Evolutionary conservation across 1,284 basidiomycete species (phyloP).

Genomic region (Fomitiporia mediterranea): DNA sequence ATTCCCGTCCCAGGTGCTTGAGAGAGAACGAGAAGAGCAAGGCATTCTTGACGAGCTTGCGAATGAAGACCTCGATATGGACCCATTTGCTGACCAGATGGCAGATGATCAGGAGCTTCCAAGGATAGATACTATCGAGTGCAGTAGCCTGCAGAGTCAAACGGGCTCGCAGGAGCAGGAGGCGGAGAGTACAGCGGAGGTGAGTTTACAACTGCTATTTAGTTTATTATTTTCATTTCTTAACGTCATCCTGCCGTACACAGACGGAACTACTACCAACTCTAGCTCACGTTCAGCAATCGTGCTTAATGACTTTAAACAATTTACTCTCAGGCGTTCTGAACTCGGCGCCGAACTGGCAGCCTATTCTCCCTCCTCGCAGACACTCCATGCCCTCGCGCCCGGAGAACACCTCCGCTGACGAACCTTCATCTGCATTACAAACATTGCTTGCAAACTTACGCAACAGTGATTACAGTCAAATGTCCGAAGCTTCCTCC

Average conservation of each 20-base stretch:
- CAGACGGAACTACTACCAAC: slow-evolving; percentile 64
- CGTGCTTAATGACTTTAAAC: slow-evolving; percentile 67
- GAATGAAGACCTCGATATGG: slow-evolving; percentile 10
- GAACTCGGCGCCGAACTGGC: slow-evolving; percentile 41
- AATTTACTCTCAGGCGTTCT: slow-evolving; percentile 52
- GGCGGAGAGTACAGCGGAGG: not conserved
- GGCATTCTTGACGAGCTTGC: slow-evolving; percentile 18
- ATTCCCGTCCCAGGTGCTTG: slow-evolving; percentile 24
- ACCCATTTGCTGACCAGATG: slow-evolving; percentile 13
- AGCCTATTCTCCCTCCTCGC: slow-evolving; percentile 56
- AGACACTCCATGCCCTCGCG: slow-evolving; percentile 57
- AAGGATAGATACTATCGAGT: not conserved
- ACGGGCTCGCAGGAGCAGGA: not conserved
- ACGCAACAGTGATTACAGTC: slow-evolving; percentile 41
- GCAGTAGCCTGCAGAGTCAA: not conserved
- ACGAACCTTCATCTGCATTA: slow-evolving; percentile 45
- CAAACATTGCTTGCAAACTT: slow-evolving; percentile 62
- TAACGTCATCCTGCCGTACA: not conserved
- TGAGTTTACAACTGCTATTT: not conserved
- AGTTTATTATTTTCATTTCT: not conserved
- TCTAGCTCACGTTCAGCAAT: slow-evolving; percentile 62
- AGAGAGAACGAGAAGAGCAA: slow-evolving; percentile 11
- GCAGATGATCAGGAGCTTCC: slow-evolving; percentile 7
- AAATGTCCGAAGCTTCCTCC: slow-evolving; percentile 43
- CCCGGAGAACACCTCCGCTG: slow-evolving; percentile 31